Conservation (phyloP, 805 yeast genomes). For the Saturnispora kantuleensis region DNA sequence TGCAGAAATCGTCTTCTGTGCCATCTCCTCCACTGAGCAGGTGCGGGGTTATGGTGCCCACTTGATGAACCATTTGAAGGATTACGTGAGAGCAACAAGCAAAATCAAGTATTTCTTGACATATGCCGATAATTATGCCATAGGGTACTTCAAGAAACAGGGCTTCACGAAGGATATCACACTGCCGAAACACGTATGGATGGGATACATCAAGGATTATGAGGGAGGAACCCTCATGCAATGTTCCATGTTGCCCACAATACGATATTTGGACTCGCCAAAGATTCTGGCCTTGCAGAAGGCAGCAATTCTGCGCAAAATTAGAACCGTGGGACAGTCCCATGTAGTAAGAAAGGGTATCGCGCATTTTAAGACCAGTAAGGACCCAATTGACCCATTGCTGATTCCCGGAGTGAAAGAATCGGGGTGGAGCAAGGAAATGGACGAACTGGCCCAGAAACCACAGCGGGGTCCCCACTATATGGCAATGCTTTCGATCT, state of each 20-base stretch:
- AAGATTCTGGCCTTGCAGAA: constrained; percentile 80
- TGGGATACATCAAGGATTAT: constrained; percentile 97
- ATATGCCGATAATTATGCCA: constrained; percentile 97
- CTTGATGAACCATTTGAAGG: constrained; percentile 94
- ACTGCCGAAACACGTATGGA: constrained; percentile 79
- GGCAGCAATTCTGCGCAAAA: constrained; percentile 83
- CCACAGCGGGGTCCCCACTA: constrained; percentile 94
- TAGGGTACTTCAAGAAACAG: constrained; percentile 96
- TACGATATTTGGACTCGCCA: constrained; percentile 80
- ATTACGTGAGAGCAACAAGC: constrained; percentile 83
- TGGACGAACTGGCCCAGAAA: constrained; percentile 92
- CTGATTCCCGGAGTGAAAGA: constrained; percentile 84
- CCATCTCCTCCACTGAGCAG: constrained; percentile 94
- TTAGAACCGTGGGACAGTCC: constrained; percentile 66
- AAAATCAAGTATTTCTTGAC: constrained; percentile 81
- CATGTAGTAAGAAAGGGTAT: constrained; percentile 79
- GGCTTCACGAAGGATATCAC: constrained; percentile 95
- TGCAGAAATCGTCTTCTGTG: constrained; percentile 98
- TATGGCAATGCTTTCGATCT: constrained; percentile 81
- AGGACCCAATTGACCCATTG: constrained; percentile 63
- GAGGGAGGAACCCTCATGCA: constrained; percentile 99
- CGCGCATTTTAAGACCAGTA: constrained; percentile 48
- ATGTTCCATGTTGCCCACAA: constrained; percentile 83
- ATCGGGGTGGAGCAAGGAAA: constrained; percentile 97
- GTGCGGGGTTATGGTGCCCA: constrained; percentile 99